Percentiles rank a stretch among this genome's conserved stretches.
phyloP scores from a whole-genome alignment of 2,329 filamentous ascomycete genomes.

The Gyromitra esculenta region DNA sequence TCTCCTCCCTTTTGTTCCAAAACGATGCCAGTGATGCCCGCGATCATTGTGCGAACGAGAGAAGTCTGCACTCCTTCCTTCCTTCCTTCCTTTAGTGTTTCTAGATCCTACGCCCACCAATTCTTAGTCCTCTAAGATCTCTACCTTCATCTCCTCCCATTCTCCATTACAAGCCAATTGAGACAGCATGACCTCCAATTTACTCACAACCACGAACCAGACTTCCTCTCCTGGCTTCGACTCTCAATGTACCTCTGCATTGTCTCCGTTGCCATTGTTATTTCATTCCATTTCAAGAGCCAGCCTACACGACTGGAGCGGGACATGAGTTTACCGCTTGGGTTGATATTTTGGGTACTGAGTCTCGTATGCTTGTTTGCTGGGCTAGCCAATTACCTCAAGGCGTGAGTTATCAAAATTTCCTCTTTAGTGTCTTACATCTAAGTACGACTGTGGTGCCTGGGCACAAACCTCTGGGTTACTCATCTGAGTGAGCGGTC shows the following conservation, averaged over 20 bases:
- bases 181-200: not conserved
- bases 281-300: slow-evolving; percentile 89
- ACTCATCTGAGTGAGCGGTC: not conserved
- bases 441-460: not conserved
- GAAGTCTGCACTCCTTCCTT: slow-evolving; percentile 63
- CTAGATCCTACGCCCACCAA: not conserved
- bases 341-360: slow-evolving; percentile 86
- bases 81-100: not conserved
- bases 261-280: slow-evolving; percentile 86
- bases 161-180: not conserved
- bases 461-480: not conserved
- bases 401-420: slow-evolving; percentile 62
- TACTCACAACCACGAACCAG: slow-evolving; percentile 59
- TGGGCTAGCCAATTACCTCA: slow-evolving; percentile 87
- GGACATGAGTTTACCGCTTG: slow-evolving; percentile 82
- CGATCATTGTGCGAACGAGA: slow-evolving; percentile 81
- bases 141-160: not conserved
- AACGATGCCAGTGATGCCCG: slow-evolving; percentile 78
- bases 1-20: slow-evolving; percentile 76
- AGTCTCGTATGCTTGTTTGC: slow-evolving; percentile 78
- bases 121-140: not conserved
- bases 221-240: slow-evolving; percentile 88
- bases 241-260: slow-evolving; percentile 90
- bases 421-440: not conserved
- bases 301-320: slow-evolving; percentile 76